phyloP scores from a whole-genome alignment of 371 early-diverging fungal genomes.

The Mortierella sp. region DNA sequence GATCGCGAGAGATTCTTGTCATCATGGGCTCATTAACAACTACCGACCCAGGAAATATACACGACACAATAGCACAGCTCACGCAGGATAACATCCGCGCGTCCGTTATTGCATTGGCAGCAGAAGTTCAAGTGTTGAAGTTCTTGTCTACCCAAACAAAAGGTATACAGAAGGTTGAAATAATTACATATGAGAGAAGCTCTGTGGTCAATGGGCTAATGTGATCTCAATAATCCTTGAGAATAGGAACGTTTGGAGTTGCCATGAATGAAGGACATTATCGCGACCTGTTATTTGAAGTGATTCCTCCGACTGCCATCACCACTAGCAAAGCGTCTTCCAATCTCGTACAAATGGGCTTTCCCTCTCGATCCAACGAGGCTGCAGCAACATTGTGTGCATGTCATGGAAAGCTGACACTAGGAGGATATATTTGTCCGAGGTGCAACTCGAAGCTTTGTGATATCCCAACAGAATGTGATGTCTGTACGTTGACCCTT shows the following conservation, averaged over 20 bases:
- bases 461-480: conserved; percentile 93
- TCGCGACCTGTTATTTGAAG: conserved; percentile 82
- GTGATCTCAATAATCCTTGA: background rate
- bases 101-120: conserved; percentile 88
- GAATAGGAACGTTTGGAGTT: conserved; percentile 85
- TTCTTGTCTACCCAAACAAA: conserved; percentile 79
- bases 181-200: background rate
- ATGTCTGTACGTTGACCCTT: conserved; percentile 91
- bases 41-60: conserved; percentile 93
- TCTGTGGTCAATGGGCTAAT: background rate
- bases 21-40: conserved; percentile 91
- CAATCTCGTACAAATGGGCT: conserved; percentile 92
- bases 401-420: conserved; percentile 85
- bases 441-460: conserved; percentile 88
- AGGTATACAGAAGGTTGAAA: conserved; percentile 60
- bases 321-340: conserved; percentile 66
- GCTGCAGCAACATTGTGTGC: conserved; percentile 82
- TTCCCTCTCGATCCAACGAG: conserved; percentile 76
- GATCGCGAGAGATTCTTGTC: conserved; percentile 88
- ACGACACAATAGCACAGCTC: conserved; percentile 81
- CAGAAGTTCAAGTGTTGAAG: conserved; percentile 91
- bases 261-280: conserved; percentile 88
- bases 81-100: conserved; percentile 80
- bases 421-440: conserved; percentile 91
- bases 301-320: conserved; percentile 87